phyloP scores from a whole-genome alignment of 257 asterid species.

The Solanum sitiens region DNA sequence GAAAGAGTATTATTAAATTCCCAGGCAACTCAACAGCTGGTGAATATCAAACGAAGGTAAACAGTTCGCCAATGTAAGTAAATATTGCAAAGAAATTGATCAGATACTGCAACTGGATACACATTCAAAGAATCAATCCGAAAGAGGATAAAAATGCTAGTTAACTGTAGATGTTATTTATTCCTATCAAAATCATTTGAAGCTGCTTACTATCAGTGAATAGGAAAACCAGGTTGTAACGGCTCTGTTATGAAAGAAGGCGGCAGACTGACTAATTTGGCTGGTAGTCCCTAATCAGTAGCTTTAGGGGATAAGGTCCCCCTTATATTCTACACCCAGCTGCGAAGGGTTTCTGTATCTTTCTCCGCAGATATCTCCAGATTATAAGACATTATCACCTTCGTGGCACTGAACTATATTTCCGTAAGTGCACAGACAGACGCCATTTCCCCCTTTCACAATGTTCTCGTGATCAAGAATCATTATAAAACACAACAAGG shows the following conservation, averaged over 20 bases:
- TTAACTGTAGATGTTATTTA: background rate
- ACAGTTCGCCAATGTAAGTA: background rate
- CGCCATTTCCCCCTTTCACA: background rate
- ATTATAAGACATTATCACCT: background rate
- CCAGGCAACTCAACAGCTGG: slow-evolving; percentile 6
- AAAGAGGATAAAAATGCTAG: background rate
- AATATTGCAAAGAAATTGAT: background rate
- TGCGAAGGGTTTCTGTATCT: background rate
- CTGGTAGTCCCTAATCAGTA: too few relatives aligned
- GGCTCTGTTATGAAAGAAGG: background rate
- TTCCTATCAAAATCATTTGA: background rate
- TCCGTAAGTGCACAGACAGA: background rate
- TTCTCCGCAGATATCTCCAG: background rate
- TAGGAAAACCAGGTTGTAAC: background rate
- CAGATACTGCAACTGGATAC: background rate
- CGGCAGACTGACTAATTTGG: too few relatives aligned
- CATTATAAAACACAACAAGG: background rate
- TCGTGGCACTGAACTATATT: background rate
- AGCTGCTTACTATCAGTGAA: background rate
- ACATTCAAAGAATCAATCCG: background rate
- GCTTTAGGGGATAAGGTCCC: too few relatives aligned
- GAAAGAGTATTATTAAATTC: background rate
- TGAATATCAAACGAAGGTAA: background rate
- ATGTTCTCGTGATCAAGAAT: background rate
- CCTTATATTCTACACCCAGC: too few relatives aligned